Base-by-base conservation (phyloP, 768 basidiomycete genomes). In the Pleurotus tuoliensis region DNA sequence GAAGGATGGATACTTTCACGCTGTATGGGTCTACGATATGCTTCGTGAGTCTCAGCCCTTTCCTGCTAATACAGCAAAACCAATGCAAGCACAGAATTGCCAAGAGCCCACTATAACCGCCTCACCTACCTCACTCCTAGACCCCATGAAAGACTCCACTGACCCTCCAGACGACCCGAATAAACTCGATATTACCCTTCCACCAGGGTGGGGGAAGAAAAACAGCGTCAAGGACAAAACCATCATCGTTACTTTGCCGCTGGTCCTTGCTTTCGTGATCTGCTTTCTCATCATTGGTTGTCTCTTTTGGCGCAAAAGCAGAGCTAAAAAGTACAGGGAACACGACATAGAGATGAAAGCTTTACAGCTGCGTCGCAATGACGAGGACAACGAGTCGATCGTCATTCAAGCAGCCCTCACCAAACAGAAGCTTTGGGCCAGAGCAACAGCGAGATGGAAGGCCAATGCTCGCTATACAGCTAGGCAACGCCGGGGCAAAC, bases 21-120 rank as follows among this genome's bases (percentile, higher is more conserved):
- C 69, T 89, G 39, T 88, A 85, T 62, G 88, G 89, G n/a, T 84
- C 83, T n/a, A 81, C 84, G 12, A 73, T 86, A 39, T 81, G 86
- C 64, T 58, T 71, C n/a, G 82, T 82, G 63, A 73, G 83, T 73
- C 38, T 22, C 16, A 13, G 15, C 55, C 16, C 30, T 44, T 44
- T 41, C 59, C 22, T 48, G 37, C 8, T 39, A 18, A 34, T 39
- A 53, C 2, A 20, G 53, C 40, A 12, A 11, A 27, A 18, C 15
- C 47, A 40, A 51, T 40, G 46, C 46, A 47, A 44, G 9, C 55
- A 22, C 57, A 44, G 8, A 46, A 69, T 66, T 73, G 66, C 62
- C 61, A 56, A 58, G 63, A 62, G 50, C 58, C 73, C 4, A 63
- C 69, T 2, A 62, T 61, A 37, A 60, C 68, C 20, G 61, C 55